Percentiles rank a stretch among this genome's conserved stretches.
These are phyloP conservation scores for Nymphaea thermarum DNA, from an alignment of 164 flowering plant species.

Conservation along the genomic window DNA sequence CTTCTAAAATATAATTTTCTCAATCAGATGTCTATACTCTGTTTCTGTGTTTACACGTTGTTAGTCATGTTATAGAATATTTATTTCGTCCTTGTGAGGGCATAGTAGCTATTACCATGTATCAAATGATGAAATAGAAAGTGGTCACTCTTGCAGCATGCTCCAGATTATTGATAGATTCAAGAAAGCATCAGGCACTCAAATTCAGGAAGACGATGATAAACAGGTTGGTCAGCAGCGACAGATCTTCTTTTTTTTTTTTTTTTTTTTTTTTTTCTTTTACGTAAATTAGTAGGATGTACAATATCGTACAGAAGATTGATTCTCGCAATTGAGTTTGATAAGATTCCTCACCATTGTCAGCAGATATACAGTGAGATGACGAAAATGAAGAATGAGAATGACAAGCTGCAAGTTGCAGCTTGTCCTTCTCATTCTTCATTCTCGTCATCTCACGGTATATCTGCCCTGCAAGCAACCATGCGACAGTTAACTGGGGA, in stretches of 20 bases:
- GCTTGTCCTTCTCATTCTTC: no score
- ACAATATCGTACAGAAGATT: no score
- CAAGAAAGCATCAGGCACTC: not conserved
- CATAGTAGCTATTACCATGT: not conserved
- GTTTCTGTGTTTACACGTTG: not conserved
- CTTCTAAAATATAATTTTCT: no score
- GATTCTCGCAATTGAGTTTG: no score
- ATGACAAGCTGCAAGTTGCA: slow-evolving; percentile 31
- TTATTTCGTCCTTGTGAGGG: not conserved
- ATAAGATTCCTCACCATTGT: no score
- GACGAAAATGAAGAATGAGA: slow-evolving; percentile 22
- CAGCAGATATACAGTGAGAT: slow-evolving; percentile 25
- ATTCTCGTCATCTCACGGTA: no score
- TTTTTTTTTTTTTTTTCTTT: not conserved
- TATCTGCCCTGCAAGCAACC: slow-evolving; percentile 29
- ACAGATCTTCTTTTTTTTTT: not conserved
- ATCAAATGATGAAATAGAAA: not conserved
- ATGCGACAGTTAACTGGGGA: slow-evolving; percentile 23
- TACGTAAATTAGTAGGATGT: no score
- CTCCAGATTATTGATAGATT: not conserved
- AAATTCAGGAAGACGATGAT: not conserved
- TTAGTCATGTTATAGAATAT: not conserved
- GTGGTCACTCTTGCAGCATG: not conserved
- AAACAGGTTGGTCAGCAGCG: not conserved
- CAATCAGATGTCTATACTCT: no score